These are phyloP conservation scores for Rhodomyrtus tomentosa DNA, from an alignment of 345 rosid species.

Conservation along the genomic window DNA sequence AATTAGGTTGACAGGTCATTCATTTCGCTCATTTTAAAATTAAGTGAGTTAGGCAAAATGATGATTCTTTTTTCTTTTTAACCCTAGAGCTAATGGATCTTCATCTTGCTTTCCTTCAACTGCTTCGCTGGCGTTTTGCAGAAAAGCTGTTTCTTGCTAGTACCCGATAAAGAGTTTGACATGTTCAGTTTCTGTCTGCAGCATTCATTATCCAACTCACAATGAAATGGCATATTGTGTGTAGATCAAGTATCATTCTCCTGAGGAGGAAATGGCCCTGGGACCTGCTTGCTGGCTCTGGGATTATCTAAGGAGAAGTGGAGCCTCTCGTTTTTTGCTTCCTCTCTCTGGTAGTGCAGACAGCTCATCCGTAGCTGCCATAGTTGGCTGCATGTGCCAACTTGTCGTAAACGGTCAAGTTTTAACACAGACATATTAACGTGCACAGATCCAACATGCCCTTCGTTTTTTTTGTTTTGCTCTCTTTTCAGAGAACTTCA, in stretches of 20 bases:
- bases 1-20: neutral
- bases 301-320: slow-evolving; percentile 97
- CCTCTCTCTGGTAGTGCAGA: slow-evolving; percentile 98
- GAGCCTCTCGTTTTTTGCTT: slow-evolving; percentile 94
- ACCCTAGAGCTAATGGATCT: no score
- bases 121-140: neutral
- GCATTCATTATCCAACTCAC: neutral
- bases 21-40: neutral
- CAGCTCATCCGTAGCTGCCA: slow-evolving; percentile 96
- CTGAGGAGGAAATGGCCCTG: slow-evolving; percentile 92
- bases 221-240: no score
- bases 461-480: neutral
- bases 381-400: slow-evolving; percentile 99
- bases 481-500: neutral
- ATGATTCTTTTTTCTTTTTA: no score
- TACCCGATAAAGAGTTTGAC: neutral
- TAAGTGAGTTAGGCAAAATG: no score
- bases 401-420: slow-evolving; percentile 78
- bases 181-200: neutral
- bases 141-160: neutral
- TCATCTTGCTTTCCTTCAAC: neutral
- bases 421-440: neutral
- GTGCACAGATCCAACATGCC: neutral
- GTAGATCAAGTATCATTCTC: slow-evolving; percentile 69
- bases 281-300: slow-evolving; percentile 99